Base-by-base conservation (phyloP, 257 asterid genomes). In the Misopates orontium region DNA sequence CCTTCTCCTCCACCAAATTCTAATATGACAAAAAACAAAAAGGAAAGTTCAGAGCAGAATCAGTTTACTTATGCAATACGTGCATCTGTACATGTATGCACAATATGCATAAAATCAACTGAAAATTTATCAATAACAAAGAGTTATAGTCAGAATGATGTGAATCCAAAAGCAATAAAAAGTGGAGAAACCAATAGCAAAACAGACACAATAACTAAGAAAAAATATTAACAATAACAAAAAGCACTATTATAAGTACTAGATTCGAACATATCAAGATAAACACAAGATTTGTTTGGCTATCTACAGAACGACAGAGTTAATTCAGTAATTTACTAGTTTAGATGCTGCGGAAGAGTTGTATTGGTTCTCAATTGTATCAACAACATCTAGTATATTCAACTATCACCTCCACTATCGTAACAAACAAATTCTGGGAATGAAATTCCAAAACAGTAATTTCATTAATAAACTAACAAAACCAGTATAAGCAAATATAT, bases 1-100 rank as follows among this genome's bases (percentile, higher is more conserved):
- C 99, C 85, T 94, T 94, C 89, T 94, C 99, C 71, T 88, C 97
- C 60, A 90, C 99, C 93, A 94, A 82, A 82, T 82, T 90, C 99
- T 93, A 78, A 51, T 36, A 36, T 3, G 8, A 36, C 11, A 36
- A 4, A 28, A 36, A 4, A 36, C 56, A 67, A 66, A 53, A 54
- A 15, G 77, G 36, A 53, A 20, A 41, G 22, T 70, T 36, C 39
- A 62, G 39, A 51, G 23, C 71, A 73, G 4, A 48, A 51, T 59
- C 60, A 60, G 72, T 15, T 69, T 17, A 45, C 14, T 20, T 7
- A 42, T 21, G 60, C 70, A 52, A 53, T 20, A 67, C 13, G n/a
- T n/a, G 25, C 45, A 66, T 42, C 4, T 47, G 22, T 18, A 39
- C 47, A 55, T 56, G 45, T 47, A 51, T 32, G 18, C 66, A 42